Conservation (phyloP, 2,329 filamentous ascomycete species). For the Colletotrichum camelliae region DNA sequence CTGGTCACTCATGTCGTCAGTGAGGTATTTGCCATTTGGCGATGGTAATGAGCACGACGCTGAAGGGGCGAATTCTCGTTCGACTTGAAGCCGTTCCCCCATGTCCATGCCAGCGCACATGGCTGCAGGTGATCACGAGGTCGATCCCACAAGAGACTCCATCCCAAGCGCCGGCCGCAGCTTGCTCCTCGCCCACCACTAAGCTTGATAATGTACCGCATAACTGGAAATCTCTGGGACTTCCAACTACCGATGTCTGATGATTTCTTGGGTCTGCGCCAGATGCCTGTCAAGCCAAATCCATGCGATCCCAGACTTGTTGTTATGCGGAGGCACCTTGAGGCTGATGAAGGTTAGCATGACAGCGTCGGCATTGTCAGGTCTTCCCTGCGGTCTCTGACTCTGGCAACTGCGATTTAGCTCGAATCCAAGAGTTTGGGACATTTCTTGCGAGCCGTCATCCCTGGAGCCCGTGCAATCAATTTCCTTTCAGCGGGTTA, state of each 20-base stretch:
- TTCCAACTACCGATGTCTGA: conserved; percentile 6
- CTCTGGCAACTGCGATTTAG: background rate
- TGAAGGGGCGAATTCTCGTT: background rate
- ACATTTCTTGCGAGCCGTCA: background rate
- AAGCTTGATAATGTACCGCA: background rate
- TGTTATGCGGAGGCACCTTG: background rate
- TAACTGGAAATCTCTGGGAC: background rate
- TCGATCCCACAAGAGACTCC: background rate
- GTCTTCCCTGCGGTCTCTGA: background rate
- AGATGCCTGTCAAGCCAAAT: background rate
- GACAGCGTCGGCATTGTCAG: background rate
- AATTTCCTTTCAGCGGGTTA: background rate
- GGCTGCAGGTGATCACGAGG: conserved; percentile 14
- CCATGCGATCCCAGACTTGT: background rate
- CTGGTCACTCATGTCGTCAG: conserved; percentile 12
- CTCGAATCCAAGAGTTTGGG: background rate
- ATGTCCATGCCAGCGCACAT: background rate
- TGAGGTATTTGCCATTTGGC: conserved; percentile 16
- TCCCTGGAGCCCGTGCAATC: background rate
- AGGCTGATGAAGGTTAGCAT: background rate
- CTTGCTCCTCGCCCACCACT: background rate
- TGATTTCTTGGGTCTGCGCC: background rate
- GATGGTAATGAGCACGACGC: background rate
- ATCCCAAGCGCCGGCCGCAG: background rate
- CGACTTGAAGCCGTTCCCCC: background rate